A percentile compares a stretch with the other conserved stretches of the same genome.
Conservation (phyloP, 2,329 filamentous ascomycete genomes). For the Colletotrichum nymphaeae region DNA sequence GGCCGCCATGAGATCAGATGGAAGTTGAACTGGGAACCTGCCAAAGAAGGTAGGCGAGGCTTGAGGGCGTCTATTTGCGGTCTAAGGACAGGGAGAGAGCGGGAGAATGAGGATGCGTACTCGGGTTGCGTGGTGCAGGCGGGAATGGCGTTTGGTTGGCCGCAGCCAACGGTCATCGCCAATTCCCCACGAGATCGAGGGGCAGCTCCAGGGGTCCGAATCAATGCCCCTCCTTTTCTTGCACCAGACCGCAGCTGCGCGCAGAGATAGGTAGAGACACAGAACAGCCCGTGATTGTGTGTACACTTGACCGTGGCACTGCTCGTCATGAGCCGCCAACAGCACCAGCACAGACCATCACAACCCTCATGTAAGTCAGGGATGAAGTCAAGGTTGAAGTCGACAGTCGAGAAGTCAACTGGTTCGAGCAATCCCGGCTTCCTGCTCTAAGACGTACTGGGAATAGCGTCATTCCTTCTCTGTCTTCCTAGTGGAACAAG, state of each 20-base stretch:
- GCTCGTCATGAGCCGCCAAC: slow-evolving; percentile 33
- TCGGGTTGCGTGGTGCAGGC: slow-evolving; percentile 15
- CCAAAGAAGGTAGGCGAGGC: slow-evolving; percentile 2
- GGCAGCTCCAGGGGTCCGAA: slow-evolving; percentile 26
- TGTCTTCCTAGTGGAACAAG: slow-evolving; percentile 11
- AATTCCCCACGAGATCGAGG: slow-evolving; percentile 37
- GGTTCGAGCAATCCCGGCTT: background rate
- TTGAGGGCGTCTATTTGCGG: slow-evolving; percentile 24
- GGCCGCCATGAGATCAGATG: background rate
- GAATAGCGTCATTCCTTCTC: slow-evolving; percentile 13
- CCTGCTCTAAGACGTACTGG: background rate
- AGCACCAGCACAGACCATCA: slow-evolving; percentile 25
- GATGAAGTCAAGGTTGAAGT: background rate
- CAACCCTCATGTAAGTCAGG: background rate
- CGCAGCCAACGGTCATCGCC: slow-evolving; percentile 25
- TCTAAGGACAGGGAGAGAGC: background rate
- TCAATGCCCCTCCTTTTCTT: slow-evolving; percentile 29
- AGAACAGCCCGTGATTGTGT: background rate
- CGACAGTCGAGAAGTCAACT: background rate
- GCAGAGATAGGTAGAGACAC: background rate
- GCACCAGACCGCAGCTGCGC: background rate
- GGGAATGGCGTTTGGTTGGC: slow-evolving; percentile 32
- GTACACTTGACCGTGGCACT: background rate
- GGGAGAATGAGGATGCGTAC: background rate
- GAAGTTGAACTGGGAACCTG: slow-evolving; percentile 17